phyloP scores from a whole-genome alignment of 208 protist genomes.

The Novymonas esmeraldas region DNA sequence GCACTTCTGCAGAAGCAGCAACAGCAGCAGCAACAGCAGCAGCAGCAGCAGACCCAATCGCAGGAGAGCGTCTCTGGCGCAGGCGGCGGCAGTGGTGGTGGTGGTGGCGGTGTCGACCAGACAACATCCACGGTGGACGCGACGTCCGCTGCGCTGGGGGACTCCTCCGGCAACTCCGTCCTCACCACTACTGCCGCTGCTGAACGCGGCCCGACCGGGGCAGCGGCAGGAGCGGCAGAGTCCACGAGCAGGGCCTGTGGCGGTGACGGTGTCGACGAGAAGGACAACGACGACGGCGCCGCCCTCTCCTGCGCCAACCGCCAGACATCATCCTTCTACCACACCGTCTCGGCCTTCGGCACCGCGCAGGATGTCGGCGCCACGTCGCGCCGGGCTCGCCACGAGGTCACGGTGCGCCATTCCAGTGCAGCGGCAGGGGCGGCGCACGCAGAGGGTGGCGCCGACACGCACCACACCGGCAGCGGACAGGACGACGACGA shows the following conservation, averaged over 20 bases:
- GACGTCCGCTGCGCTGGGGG: too few relatives aligned
- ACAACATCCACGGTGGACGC: too few relatives aligned
- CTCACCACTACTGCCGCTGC: too few relatives aligned
- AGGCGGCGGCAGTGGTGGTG: too few relatives aligned
- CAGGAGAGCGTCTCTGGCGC: not conserved
- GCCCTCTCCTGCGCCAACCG: constrained; percentile 2
- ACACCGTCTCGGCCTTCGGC: constrained; percentile 31
- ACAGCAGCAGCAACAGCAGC: not conserved
- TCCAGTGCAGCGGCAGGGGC: not conserved
- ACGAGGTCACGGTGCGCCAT: not conserved
- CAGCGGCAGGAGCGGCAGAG: not conserved
- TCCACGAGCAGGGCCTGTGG: too few relatives aligned
- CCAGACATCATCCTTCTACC: constrained; percentile 35
- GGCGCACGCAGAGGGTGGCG: not conserved
- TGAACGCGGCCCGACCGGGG: too few relatives aligned
- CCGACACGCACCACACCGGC: not conserved
- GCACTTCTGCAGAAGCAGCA: constrained; percentile 10
- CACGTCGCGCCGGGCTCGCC: not conserved
- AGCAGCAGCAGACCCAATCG: not conserved
- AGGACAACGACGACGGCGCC: not conserved
- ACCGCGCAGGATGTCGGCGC: constrained; percentile 24
- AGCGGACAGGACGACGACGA: constrained; percentile 4
- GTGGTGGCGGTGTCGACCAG: too few relatives aligned
- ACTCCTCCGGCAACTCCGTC: too few relatives aligned
- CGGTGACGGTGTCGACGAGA: not conserved